Percentiles rank a stretch among this genome's conserved stretches.
Conservation (phyloP, 495 filamentous ascomycete genomes). For the Aspergillus wentii region DNA sequence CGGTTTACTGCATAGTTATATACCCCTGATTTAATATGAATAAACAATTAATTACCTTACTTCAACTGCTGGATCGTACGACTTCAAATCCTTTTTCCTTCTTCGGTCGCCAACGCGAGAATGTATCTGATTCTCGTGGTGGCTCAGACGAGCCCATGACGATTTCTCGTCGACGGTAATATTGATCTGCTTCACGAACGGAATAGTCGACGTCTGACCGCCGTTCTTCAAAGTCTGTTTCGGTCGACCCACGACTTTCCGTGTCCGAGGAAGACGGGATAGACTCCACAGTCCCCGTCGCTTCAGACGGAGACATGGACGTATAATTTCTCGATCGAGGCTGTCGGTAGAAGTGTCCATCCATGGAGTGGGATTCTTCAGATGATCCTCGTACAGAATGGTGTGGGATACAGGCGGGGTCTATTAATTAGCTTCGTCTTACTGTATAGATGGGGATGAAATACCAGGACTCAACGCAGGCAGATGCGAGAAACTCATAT, state of each 20-base stretch:
- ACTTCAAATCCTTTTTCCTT: conserved; percentile 15
- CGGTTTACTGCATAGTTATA: too few species aligned
- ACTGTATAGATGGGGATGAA: not conserved
- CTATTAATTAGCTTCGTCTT: not conserved
- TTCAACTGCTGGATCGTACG: conserved; percentile 3
- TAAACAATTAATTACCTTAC: too few species aligned
- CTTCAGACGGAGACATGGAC: not conserved
- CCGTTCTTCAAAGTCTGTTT: conserved; percentile 1
- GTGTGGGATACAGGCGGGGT: not conserved
- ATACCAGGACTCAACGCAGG: conserved; percentile 6
- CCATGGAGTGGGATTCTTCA: not conserved
- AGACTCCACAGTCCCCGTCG: not conserved
- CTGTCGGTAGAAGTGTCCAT: not conserved
- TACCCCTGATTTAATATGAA: too few species aligned
- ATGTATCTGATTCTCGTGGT: not conserved
- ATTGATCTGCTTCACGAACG: conserved; percentile 9
- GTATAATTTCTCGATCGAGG: not conserved
- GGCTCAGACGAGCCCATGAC: not conserved
- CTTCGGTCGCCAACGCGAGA: not conserved
- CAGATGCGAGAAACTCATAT: conserved; percentile 6
- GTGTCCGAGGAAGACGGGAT: not conserved
- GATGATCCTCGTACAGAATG: not conserved
- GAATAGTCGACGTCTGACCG: conserved; percentile 6
- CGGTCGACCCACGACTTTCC: conserved; percentile 2
- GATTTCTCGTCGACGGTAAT: conserved; percentile 1